Evolutionary conservation across 2,329 filamentous ascomycete genomes (phyloP).

Genomic region (Dothistroma pini): DNA sequence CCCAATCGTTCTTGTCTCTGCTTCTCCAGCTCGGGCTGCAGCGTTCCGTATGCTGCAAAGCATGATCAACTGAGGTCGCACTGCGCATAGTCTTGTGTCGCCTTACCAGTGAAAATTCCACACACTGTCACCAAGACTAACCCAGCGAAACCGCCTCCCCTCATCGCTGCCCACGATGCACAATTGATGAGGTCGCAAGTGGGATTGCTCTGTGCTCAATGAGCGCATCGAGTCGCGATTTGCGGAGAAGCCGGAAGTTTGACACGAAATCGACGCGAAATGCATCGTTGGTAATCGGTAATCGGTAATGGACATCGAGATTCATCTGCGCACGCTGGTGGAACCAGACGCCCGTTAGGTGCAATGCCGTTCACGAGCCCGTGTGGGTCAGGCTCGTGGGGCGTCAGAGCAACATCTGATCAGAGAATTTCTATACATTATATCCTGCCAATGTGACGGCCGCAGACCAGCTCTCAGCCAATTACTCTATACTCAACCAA

Average conservation of each 20-base stretch:
- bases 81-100: background rate
- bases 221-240: slow-evolving; percentile 2
- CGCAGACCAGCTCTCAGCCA: background rate
- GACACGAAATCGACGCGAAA: background rate
- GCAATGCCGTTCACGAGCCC: background rate
- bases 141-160: slow-evolving; percentile 9
- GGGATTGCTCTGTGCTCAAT: background rate
- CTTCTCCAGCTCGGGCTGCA: slow-evolving; percentile 31
- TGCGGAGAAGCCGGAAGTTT: background rate
- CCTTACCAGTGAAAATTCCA: slow-evolving; percentile 24
- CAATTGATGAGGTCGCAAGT: background rate
- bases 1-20: slow-evolving; percentile 27
- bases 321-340: background rate
- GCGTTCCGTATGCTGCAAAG: slow-evolving; percentile 27
- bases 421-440: background rate
- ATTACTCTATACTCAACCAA: slow-evolving; percentile 23
- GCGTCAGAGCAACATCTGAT: too few relatives aligned
- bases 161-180: slow-evolving; percentile 2
- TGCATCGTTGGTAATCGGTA: background rate
- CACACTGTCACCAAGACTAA: slow-evolving; percentile 10
- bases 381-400: background rate
- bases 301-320: background rate
- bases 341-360: background rate
- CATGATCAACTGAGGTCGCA: background rate
- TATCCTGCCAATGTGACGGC: background rate